Conservation (phyloP, 192 early-diverging fungal genomes). For the Paraglomus occultum region DNA sequence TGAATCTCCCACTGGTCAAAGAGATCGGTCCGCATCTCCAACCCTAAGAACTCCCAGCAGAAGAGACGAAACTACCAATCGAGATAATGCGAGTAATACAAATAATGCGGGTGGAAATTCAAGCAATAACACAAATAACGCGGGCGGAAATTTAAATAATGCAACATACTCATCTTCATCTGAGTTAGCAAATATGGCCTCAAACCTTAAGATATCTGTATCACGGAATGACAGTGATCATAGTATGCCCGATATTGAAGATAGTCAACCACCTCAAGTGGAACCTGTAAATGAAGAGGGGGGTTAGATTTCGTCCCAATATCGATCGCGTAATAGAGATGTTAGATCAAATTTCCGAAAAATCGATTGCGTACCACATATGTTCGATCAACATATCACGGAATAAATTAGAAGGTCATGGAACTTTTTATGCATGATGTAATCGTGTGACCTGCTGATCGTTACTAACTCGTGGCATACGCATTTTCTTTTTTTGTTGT, state of each 20-base stretch:
- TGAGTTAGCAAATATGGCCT: constrained; percentile 2
- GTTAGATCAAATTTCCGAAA: too few species aligned
- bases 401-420: too few species aligned
- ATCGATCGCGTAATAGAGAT: too few species aligned
- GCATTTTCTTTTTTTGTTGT: too few species aligned
- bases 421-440: too few species aligned
- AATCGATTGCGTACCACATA: too few species aligned
- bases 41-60: neutral
- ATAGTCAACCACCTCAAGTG: too few species aligned
- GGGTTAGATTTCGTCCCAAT: too few species aligned
- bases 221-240: constrained; percentile 10
- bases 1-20: neutral
- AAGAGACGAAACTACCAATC: constrained; percentile 17
- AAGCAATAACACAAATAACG: neutral
- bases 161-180: constrained; percentile 1
- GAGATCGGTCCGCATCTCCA: neutral
- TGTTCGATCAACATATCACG: too few species aligned
- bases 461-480: too few species aligned
- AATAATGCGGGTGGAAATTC: neutral
- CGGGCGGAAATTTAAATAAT: neutral
- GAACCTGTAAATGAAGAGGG: too few species aligned
- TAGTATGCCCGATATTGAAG: neutral
- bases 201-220: neutral
- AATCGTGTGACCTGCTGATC: too few species aligned
- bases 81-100: constrained; percentile 8